phyloP scores from a whole-genome alignment of 225 moss, liverwort and hornwort species.

The Pseudoscleropodium purum region DNA sequence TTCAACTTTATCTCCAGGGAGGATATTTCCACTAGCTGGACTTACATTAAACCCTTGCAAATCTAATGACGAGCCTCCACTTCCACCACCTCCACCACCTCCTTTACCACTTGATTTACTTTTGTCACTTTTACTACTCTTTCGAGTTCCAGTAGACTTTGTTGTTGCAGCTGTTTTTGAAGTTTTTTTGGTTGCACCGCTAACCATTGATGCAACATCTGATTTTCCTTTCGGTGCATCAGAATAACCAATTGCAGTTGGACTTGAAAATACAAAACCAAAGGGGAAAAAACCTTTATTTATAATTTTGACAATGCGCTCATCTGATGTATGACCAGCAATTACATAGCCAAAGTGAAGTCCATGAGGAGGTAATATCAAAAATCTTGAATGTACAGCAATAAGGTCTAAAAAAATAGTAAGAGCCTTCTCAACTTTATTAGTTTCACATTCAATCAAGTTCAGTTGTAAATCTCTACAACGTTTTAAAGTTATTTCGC shows the following conservation, averaged over 20 bases:
- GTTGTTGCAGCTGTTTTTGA: slow-evolving; percentile 39
- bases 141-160: slow-evolving; percentile 33
- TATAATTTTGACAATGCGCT: slow-evolving; percentile 40
- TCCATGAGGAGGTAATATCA: slow-evolving; percentile 64
- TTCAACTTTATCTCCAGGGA: slow-evolving; percentile 45
- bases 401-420: slow-evolving; percentile 47
- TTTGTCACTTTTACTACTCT: slow-evolving; percentile 34
- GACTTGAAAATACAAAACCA: slow-evolving; percentile 42
- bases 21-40: slow-evolving; percentile 51
- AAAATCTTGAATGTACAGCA: slow-evolving; percentile 59
- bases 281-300: slow-evolving; percentile 61
- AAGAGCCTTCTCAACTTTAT: slow-evolving; percentile 39
- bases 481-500: slow-evolving; percentile 22
- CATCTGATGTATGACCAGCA: slow-evolving; percentile 40
- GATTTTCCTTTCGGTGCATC: slow-evolving; percentile 14
- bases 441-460: slow-evolving; percentile 59
- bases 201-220: slow-evolving; percentile 18
- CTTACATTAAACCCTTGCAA: slow-evolving; percentile 59
- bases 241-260: slow-evolving; percentile 12
- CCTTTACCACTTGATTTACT: slow-evolving; percentile 9
- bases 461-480: slow-evolving; percentile 53
- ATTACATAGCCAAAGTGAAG: slow-evolving; percentile 72
- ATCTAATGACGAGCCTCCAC: slow-evolving; percentile 15
- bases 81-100: not conserved
- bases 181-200: slow-evolving; percentile 41